Conservation (phyloP, 345 rosid genomes). For the Eucalyptus cloeziana region DNA sequence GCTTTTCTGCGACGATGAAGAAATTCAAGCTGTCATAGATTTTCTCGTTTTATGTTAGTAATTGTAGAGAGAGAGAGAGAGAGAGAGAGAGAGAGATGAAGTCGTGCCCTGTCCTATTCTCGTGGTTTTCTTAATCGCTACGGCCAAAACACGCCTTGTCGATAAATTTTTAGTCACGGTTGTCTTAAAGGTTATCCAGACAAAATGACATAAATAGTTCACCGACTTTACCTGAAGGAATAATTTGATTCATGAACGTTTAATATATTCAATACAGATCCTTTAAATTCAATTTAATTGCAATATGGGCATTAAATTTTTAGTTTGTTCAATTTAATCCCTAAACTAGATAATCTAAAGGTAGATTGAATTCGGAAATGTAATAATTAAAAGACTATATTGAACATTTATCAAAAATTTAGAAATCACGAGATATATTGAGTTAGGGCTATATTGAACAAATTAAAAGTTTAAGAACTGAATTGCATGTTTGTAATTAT, state of each 20-base stretch:
- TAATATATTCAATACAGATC: no score
- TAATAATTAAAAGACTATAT: no score
- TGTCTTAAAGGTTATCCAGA: neutral
- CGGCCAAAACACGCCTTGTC: neutral
- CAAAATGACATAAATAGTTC: neutral
- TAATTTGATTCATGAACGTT: no score
- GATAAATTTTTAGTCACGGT: neutral
- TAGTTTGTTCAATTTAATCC: no score
- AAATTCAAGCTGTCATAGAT: neutral
- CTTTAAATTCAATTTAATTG: no score
- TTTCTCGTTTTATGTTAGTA: neutral
- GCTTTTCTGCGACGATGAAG: neutral
- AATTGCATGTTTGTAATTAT: no score
- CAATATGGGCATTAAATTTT: fast-evolving
- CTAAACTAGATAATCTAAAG: neutral
- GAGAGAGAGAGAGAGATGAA: neutral
- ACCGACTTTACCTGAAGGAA: no score
- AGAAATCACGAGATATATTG: fast-evolving
- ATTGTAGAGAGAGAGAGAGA: neutral
- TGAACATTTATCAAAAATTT: no score
- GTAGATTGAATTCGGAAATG: no score
- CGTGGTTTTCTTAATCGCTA: neutral
- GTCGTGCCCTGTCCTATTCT: neutral
- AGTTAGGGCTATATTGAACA: fast-evolving
- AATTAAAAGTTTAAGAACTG: no score